Percentiles rank a stretch among this genome's conserved stretches.
Evolutionary conservation across 805 yeast species (phyloP).

Genomic region (Brettanomyces naardenensis): DNA sequence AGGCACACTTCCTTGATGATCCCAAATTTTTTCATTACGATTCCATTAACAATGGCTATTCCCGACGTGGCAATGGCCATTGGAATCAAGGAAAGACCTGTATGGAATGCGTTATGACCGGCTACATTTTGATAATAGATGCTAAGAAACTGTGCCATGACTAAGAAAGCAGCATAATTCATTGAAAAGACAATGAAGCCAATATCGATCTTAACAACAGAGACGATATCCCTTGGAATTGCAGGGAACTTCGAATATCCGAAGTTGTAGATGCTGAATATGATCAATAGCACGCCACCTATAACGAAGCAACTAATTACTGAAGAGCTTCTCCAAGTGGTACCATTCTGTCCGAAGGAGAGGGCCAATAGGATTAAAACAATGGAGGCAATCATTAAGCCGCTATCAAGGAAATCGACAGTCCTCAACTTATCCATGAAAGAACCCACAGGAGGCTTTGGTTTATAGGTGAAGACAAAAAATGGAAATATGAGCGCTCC

Average conservation of each 20-base stretch:
- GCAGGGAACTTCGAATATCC: constrained; percentile 12
- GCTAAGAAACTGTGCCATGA: constrained; percentile 27
- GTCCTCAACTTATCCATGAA: constrained; percentile 29
- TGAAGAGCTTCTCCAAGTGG: constrained; percentile 46
- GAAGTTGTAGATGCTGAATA: constrained; percentile 31
- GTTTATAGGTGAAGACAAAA: constrained; percentile 37
- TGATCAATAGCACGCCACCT: constrained; percentile 31
- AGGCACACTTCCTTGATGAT: constrained; percentile 34
- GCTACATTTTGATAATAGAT: constrained; percentile 44
- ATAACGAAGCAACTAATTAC: constrained; percentile 40
- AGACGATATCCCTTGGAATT: constrained; percentile 7
- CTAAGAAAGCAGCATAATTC: constrained; percentile 34
- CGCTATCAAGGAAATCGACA: constrained; percentile 45
- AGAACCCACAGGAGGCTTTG: constrained; percentile 36
- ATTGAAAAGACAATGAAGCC: constrained; percentile 27
- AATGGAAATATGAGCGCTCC: constrained; percentile 42
- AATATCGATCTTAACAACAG: constrained; percentile 30
- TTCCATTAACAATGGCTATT: constrained; percentile 30
- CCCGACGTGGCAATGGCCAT: constrained; percentile 33
- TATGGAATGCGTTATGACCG: constrained; percentile 31
- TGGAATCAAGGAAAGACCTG: constrained; percentile 41
- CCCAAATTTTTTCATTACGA: constrained; percentile 29
- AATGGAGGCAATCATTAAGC: constrained; percentile 33
- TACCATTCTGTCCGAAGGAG: constrained; percentile 46
- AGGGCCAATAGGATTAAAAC: constrained; percentile 43